phyloP scores from a whole-genome alignment of 176 grass and related monocot species.

The Bonia amplexicaulis region DNA sequence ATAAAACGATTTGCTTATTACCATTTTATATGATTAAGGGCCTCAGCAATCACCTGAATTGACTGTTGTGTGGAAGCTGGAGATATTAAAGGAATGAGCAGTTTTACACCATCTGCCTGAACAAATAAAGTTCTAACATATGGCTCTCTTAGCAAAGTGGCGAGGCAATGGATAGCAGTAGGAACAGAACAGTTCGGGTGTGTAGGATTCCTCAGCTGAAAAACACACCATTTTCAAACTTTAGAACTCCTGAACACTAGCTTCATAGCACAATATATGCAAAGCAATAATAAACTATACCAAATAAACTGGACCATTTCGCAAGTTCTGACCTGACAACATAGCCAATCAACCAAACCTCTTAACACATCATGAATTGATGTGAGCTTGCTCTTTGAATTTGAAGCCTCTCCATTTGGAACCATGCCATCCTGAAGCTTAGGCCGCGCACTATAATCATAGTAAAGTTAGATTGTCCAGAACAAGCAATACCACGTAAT shows the following conservation, averaged over 20 bases:
- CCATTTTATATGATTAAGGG: slow-evolving; percentile 12
- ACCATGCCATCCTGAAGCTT: slow-evolving; percentile 57
- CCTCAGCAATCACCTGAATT: slow-evolving; percentile 61
- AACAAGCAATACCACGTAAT: slow-evolving; percentile 10
- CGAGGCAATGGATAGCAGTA: slow-evolving; percentile 63
- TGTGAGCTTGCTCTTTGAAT: slow-evolving; percentile 84
- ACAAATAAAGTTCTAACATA: slow-evolving; percentile 83
- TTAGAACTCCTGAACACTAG: slow-evolving; percentile 3
- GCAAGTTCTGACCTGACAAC: slow-evolving; percentile 72
- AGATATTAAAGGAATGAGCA: slow-evolving; percentile 82
- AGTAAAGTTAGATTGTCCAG: slow-evolving; percentile 24
- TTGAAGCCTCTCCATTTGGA: slow-evolving; percentile 71
- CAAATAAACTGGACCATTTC: neutral
- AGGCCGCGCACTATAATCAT: slow-evolving; percentile 52
- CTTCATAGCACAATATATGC: slow-evolving; percentile 3
- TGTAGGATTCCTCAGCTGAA: slow-evolving; percentile 80
- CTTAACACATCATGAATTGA: slow-evolving; percentile 67
- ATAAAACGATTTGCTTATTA: slow-evolving; percentile 1
- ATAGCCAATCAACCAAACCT: slow-evolving; percentile 81
- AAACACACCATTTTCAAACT: slow-evolving; percentile 34
- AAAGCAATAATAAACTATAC: slow-evolving; percentile 10
- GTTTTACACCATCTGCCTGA: slow-evolving; percentile 77
- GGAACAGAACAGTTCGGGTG: slow-evolving; percentile 71
- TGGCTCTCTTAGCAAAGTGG: slow-evolving; percentile 62
- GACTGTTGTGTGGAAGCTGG: slow-evolving; percentile 94